Conservation (phyloP, 176 grass and related monocot genomes). For the Cocos nucifera region DNA sequence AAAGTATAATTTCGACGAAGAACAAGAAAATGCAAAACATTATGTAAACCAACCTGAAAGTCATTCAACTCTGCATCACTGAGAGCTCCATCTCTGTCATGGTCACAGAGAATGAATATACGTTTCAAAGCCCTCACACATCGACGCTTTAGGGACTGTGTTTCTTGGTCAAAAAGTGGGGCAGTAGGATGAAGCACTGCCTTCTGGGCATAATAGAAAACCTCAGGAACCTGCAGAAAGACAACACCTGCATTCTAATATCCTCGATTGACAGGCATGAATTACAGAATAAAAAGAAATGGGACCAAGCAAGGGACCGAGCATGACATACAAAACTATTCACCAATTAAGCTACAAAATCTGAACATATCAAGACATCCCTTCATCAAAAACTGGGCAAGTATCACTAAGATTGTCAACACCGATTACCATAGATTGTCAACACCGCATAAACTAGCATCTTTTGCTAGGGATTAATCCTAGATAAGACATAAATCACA, state of each 20-base stretch:
- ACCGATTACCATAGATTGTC: too few relatives aligned
- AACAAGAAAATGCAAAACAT: not conserved
- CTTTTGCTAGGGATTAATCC: too few relatives aligned
- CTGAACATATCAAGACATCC: too few relatives aligned
- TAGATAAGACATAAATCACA: too few relatives aligned
- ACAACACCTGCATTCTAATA: not conserved
- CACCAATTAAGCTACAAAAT: too few relatives aligned
- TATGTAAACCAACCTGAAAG: constrained; percentile 54
- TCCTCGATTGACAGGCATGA: too few relatives aligned
- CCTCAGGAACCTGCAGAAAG: constrained; percentile 61
- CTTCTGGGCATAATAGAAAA: constrained; percentile 95
- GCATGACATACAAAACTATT: too few relatives aligned
- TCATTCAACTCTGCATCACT: constrained; percentile 92
- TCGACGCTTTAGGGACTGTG: constrained; percentile 74
- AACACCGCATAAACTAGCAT: too few relatives aligned
- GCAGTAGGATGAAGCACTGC: constrained; percentile 93
- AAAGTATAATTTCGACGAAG: not conserved
- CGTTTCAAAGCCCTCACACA: constrained; percentile 87
- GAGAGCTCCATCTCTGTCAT: constrained; percentile 85
- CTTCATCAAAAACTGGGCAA: too few relatives aligned
- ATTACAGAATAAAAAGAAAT: too few relatives aligned
- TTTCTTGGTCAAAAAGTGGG: constrained; percentile 92
- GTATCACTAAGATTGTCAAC: too few relatives aligned
- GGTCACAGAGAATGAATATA: constrained; percentile 87
- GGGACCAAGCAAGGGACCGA: too few relatives aligned